A percentile compares a stretch with the other conserved stretches of the same genome.
Conservation (phyloP, 768 basidiomycete species). For the Tremella fuciformis region DNA sequence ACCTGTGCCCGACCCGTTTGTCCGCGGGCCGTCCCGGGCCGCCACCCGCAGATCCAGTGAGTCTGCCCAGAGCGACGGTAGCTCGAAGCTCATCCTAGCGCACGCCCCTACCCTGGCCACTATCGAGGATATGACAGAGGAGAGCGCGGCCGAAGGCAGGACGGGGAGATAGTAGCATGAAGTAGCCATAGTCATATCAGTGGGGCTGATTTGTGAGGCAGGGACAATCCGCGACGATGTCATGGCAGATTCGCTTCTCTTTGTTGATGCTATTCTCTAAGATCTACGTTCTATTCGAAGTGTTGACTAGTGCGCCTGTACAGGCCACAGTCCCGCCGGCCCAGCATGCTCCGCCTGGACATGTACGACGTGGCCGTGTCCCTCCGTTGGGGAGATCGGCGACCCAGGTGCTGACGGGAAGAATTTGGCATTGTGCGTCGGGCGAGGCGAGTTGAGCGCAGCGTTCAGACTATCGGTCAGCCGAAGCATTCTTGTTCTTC, state of each 20-base stretch:
- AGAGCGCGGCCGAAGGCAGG: slow-evolving; percentile 7
- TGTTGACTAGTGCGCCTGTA: too few relatives aligned
- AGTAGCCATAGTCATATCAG: too few relatives aligned
- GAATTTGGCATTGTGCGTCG: slow-evolving; percentile 1
- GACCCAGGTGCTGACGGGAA: neutral
- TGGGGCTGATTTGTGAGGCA: too few relatives aligned
- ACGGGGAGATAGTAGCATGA: too few relatives aligned
- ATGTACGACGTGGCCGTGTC: neutral
- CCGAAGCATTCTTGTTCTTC: neutral
- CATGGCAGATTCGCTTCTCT: too few relatives aligned
- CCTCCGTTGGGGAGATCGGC: neutral
- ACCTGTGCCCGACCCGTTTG: slow-evolving; percentile 1
- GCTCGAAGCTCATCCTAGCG: slow-evolving; percentile 15
- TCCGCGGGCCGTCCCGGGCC: neutral
- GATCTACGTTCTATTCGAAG: too few relatives aligned
- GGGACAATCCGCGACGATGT: too few relatives aligned
- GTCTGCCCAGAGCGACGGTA: neutral
- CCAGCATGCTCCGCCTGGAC: neutral
- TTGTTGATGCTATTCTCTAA: too few relatives aligned
- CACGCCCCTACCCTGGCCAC: slow-evolving; percentile 40
- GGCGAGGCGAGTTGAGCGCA: neutral
- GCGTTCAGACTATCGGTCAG: neutral
- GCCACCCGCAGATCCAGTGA: slow-evolving; percentile 14
- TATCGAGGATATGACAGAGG: slow-evolving; percentile 45
- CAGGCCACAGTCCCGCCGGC: too few relatives aligned